Evolutionary conservation across 768 basidiomycete species (phyloP), one percentile per base, ranked within the genome.

Genomic region (Suillus bovinus): DNA sequence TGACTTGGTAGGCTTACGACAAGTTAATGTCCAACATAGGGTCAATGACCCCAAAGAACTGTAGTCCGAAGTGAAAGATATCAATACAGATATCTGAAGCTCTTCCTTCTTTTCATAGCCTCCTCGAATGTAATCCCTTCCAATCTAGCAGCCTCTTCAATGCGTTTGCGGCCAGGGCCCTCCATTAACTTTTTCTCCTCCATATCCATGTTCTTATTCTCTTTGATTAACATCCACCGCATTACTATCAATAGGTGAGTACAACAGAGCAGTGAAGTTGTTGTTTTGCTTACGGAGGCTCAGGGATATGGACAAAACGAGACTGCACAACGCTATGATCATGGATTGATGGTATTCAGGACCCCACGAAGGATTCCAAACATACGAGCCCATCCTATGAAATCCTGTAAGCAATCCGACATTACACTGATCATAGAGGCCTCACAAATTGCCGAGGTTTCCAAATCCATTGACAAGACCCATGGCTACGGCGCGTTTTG

Each of bases 281-380:
- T 16, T 11, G 13, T 36, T n/a, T 33, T 10, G 69, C 74, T 60
- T 42, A 82, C 80, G 63, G 10, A 78, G 50, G 17, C 76, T 69
- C 20, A 82, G 71, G 1, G 69, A 47, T 7, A 71, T 69, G 41
- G 73, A 66, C 22, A 80, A 63, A 4, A 64, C 68, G 14, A 82
- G 67, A 16, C 74, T 66, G 13, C 70, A 72, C 24, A 80, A 64
- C 8, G 75, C 76, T 58, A 89, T 85, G 44, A 77, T 76, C 84
- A 88, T 85, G 0, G 85, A 85, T 47, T 77, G 86, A 54, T 86
- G 86, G 66, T 88, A 89, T 63, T 79, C 66, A 0, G 87, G 87
- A 9, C 84, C 78, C 86, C 87, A 89, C n/a, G 70, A 68, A 4
- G 82, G 68, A 66, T 83, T 83, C 87, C 87, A 89, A 0, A 81